A percentile compares a stretch with the other conserved stretches of the same genome.
Evolutionary conservation across 2,329 filamentous ascomycete species (phyloP).

Genomic region (Colletotrichum kahawae): DNA sequence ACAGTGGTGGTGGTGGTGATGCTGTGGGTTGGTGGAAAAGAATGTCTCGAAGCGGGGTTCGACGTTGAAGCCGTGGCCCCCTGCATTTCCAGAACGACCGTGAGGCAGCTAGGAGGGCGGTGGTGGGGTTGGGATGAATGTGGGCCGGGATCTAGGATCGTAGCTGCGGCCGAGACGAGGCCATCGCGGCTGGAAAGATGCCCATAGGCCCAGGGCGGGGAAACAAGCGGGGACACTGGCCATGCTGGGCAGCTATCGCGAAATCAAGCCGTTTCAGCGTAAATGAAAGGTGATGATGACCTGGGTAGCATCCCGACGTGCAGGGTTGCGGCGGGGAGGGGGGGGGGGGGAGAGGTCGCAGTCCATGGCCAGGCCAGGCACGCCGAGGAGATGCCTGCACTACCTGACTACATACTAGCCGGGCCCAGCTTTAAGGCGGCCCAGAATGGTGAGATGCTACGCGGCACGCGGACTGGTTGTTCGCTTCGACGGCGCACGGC

Average conservation of each 20-base stretch:
- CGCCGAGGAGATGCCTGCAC: background rate
- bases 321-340: background rate
- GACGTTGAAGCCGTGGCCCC: constrained; percentile 7
- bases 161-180: background rate
- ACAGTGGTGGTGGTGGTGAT: background rate
- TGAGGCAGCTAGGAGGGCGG: background rate
- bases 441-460: background rate
- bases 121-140: background rate
- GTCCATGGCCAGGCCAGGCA: background rate
- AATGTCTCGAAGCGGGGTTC: background rate
- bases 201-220: constrained; percentile 10
- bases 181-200: constrained; percentile 10
- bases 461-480: background rate
- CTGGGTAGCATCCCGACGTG: constrained; percentile 10
- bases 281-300: constrained; percentile 16
- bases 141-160: background rate
- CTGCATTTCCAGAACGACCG: background rate
- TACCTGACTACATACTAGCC: background rate
- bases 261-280: constrained; percentile 21
- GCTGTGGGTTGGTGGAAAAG: background rate
- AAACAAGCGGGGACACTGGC: constrained; percentile 14
- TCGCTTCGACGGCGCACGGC: background rate
- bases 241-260: constrained; percentile 6
- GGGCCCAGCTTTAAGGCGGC: background rate
- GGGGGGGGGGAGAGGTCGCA: background rate